Base-by-base conservation (phyloP, 139 green algal species). In the Chlamydomonas urium region DNA sequence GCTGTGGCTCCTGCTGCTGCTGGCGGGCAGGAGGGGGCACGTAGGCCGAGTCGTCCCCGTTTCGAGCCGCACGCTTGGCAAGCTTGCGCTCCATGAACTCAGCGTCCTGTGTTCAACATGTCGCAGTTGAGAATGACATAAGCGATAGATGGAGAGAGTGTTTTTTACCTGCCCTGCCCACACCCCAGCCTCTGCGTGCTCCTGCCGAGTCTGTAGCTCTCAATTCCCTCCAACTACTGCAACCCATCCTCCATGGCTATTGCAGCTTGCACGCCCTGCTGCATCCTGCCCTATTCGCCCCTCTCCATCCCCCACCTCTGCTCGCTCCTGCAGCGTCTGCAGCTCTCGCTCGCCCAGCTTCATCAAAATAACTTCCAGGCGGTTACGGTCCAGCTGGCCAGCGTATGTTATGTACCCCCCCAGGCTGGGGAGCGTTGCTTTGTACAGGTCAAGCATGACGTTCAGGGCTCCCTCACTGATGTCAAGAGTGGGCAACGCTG, bases 381-480 rank as follows among this genome's bases (percentile, higher is more conserved):
- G 78, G 14, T 59, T 34, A 0, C 81, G 75, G 65, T 92, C 74
- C 60, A 97, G 83, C 32, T 84, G 45, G 0, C 91, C 90, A 2
- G 83, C 91, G 50, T 93, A 50, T 1, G 89, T 94, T 2, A 98
- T 80, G 85, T 97, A 97, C 3, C 91, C 92, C 1, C 89, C 90
- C 75, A 95, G 70, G 23, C n/a, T 60, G 47, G 89, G 90, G 66
- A 97, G 86, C 67, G 94, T 67, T 70, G 85, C 67, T 78, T 93
- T 95, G 86, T 97, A 98, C 57, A 89, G 85, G n/a, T 81, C 67
- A 70, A 97, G 94, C 36, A 97, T 84, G 65, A 80, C 84, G 75
- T 98, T 93, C 31, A 98, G 81, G 34, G 88, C 90, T 33, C 90
- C 90, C 83, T 98, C 94, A 5, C 74, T 80, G 38, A 96, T 97